These are phyloP conservation scores for Otatea glauca DNA, from an alignment of 176 grass and related monocot species.

Conservation along the genomic window DNA sequence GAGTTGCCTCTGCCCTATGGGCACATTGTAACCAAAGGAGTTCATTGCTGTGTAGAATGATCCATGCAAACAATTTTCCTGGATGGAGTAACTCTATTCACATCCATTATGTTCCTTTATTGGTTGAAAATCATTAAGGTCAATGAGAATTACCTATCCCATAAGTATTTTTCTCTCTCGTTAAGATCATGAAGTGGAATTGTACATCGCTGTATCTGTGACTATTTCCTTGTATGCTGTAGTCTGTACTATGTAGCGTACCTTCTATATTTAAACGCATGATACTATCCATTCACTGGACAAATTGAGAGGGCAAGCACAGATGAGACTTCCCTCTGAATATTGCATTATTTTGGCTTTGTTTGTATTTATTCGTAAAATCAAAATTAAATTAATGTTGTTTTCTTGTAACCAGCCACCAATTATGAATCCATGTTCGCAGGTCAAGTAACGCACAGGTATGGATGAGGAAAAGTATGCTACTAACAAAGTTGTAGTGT, in stretches of 20 bases:
- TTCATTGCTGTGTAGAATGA: not conserved
- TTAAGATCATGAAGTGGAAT: not conserved
- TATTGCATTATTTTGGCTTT: not conserved
- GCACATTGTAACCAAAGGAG: not conserved
- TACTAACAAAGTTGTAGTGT: not conserved
- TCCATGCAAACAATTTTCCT: conserved; percentile 7
- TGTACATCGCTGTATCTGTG: not conserved
- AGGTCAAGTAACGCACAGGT: too few species aligned
- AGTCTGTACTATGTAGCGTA: not conserved
- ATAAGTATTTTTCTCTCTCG: not conserved
- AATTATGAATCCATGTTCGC: not conserved
- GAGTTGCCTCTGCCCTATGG: not conserved
- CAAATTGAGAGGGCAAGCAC: not conserved
- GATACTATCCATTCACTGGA: not conserved
- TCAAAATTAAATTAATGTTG: not conserved
- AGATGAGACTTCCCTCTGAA: not conserved
- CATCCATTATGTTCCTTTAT: not conserved
- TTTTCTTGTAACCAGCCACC: not conserved
- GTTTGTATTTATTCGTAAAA: not conserved
- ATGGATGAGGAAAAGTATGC: not conserved
- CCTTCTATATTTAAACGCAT: not conserved
- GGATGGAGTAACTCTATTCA: not conserved
- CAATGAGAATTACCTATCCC: not conserved
- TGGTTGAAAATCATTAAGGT: not conserved
- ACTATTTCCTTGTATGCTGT: not conserved